Conservation (phyloP, 805 yeast species). For the Clavispora asparagi region DNA sequence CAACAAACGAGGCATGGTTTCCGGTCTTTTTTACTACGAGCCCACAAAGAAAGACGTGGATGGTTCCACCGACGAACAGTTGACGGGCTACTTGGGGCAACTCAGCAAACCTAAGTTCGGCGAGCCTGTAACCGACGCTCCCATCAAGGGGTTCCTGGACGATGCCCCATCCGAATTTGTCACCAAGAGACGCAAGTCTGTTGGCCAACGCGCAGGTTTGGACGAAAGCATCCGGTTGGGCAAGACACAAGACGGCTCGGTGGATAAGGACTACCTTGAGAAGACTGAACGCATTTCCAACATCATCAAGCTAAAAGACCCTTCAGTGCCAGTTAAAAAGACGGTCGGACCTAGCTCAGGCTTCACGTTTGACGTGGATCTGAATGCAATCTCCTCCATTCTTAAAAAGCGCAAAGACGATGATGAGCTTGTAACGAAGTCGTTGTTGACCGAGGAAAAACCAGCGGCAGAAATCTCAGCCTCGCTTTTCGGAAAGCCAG, state of each 20-base stretch:
- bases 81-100: constrained; percentile 32
- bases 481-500: neutral
- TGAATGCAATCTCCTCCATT: constrained; percentile 22
- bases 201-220: constrained; percentile 8
- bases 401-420: constrained; percentile 14
- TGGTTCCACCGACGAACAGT: constrained; percentile 10
- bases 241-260: constrained; percentile 9
- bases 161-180: constrained; percentile 2
- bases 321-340: constrained; percentile 1
- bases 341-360: constrained; percentile 30
- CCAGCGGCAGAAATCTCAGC: neutral
- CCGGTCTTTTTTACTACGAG: constrained; percentile 36
- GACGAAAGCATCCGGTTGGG: constrained; percentile 10
- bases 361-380: constrained; percentile 31
- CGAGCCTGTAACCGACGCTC: neutral
- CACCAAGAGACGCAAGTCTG: neutral
- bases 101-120: constrained; percentile 29
- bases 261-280: constrained; percentile 25
- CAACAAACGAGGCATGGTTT: constrained; percentile 22
- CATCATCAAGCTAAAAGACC: constrained; percentile 28
- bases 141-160: constrained; percentile 1
- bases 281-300: constrained; percentile 22
- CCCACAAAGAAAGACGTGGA: constrained; percentile 10
- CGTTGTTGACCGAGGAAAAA: neutral
- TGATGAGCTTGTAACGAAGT: constrained; percentile 1